These are phyloP conservation scores for Pseudocercospora eumusae DNA, from an alignment of 2,329 filamentous ascomycete species.

Conservation along the genomic window DNA sequence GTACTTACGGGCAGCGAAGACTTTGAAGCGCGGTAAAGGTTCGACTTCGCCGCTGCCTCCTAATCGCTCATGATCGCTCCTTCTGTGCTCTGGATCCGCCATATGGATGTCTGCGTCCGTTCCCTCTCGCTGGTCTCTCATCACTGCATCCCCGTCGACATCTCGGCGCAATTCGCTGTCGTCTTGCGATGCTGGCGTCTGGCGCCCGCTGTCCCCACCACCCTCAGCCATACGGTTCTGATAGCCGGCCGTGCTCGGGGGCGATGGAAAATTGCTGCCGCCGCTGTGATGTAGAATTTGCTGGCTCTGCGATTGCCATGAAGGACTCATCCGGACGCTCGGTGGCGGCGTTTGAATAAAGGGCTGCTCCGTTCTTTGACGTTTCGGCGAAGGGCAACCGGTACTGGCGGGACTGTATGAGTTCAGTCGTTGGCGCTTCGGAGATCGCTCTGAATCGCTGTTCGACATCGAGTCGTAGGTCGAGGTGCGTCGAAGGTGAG, in stretches of 20 bases:
- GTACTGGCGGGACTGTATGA: slow-evolving; percentile 48
- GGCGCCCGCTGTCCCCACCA: slow-evolving; percentile 30
- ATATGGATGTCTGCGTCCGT: slow-evolving; percentile 22
- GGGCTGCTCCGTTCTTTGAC: slow-evolving; percentile 42
- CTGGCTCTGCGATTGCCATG: slow-evolving; percentile 41
- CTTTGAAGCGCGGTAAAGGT: slow-evolving; percentile 31
- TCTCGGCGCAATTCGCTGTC: slow-evolving; percentile 36
- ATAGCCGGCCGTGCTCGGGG: slow-evolving; percentile 45
- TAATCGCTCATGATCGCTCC: slow-evolving; percentile 52
- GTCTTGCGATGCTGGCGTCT: slow-evolving; percentile 34
- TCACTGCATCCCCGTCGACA: slow-evolving; percentile 47
- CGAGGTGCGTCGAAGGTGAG: slow-evolving; percentile 1
- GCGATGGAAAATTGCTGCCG: slow-evolving; percentile 42
- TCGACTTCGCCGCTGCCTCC: slow-evolving; percentile 15
- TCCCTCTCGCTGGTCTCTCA: slow-evolving; percentile 38
- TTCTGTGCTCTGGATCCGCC: slow-evolving; percentile 40
- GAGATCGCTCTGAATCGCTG: slow-evolving; percentile 37
- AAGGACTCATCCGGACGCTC: slow-evolving; percentile 51
- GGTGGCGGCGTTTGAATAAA: slow-evolving; percentile 50
- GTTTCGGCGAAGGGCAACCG: slow-evolving; percentile 42
- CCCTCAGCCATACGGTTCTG: slow-evolving; percentile 35
- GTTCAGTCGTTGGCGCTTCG: slow-evolving; percentile 41
- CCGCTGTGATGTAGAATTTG: slow-evolving; percentile 20
- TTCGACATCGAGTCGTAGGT: slow-evolving; percentile 34
- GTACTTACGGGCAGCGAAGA: slow-evolving; percentile 39